Conservation (phyloP, 1,139 yeast genomes). For the Geotrichum macrosporum region DNA sequence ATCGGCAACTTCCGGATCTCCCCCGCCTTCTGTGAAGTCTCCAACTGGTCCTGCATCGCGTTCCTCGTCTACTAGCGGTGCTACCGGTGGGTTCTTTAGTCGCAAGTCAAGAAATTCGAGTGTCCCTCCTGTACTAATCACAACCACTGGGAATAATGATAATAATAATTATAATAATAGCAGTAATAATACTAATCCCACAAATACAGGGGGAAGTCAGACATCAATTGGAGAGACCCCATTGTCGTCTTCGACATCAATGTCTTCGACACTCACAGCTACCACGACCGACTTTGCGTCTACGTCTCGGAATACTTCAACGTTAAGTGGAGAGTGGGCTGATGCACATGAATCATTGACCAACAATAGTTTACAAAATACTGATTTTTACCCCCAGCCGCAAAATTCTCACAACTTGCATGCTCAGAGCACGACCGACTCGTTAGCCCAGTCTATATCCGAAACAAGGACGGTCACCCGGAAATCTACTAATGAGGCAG, state of each 20-base stretch:
- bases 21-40: constrained; percentile 8
- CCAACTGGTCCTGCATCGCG: constrained; percentile 5
- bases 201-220: constrained; percentile 4
- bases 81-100: background rate
- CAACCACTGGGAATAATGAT: too few relatives aligned
- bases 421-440: background rate
- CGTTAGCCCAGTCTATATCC: background rate
- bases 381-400: background rate
- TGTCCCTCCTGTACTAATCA: constrained; percentile 9
- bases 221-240: constrained; percentile 6
- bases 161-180: too few relatives aligned
- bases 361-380: background rate
- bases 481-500: too few relatives aligned
- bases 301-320: background rate
- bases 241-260: constrained; percentile 7
- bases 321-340: background rate
- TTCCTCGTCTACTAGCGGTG: constrained; percentile 5
- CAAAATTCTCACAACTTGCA: too few relatives aligned
- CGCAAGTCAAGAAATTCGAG: constrained; percentile 15
- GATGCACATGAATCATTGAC: background rate
- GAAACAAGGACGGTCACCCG: background rate
- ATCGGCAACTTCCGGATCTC: background rate
- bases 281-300: background rate
- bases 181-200: too few relatives aligned
- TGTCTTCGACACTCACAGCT: background rate